A percentile compares a stretch with the other conserved stretches of the same genome.
Evolutionary conservation across 139 green algal genomes (phyloP).

Genomic region (Helicosporidium sp.): DNA sequence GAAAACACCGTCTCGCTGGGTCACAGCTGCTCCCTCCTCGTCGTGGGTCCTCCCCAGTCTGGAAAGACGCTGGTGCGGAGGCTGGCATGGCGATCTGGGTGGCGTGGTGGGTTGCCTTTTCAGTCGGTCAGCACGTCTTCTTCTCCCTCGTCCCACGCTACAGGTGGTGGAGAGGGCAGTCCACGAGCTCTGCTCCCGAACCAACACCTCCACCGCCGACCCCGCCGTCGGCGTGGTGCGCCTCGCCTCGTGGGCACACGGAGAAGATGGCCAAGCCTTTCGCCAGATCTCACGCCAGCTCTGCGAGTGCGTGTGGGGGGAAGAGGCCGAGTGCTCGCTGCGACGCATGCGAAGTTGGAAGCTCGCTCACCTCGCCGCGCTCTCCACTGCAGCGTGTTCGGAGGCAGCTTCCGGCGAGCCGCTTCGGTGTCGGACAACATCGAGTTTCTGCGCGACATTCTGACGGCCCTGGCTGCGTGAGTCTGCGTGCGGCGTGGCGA

Average conservation of each 20-base stretch:
- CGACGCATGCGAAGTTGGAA: no score
- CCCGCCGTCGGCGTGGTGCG: constrained; percentile 43
- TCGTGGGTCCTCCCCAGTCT: constrained; percentile 23
- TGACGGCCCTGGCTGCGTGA: no score
- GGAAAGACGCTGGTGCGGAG: constrained; percentile 31
- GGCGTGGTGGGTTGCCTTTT: constrained; percentile 4
- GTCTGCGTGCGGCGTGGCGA: no score
- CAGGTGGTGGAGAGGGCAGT: constrained; percentile 36
- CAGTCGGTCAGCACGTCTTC: neutral
- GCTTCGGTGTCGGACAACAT: constrained; percentile 58
- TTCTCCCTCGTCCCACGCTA: neutral
- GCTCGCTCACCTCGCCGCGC: neutral
- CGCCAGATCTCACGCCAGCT: constrained; percentile 50
- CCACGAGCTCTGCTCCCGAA: constrained; percentile 4
- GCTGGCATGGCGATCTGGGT: constrained; percentile 15
- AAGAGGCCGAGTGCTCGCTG: neutral
- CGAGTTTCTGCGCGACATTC: constrained; percentile 44
- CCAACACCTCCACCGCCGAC: constrained; percentile 16
- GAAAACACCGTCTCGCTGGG: constrained; percentile 7
- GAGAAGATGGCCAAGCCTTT: constrained; percentile 49
- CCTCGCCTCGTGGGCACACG: constrained; percentile 42
- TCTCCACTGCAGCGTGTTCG: constrained; percentile 9
- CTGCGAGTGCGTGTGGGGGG: constrained; percentile 25
- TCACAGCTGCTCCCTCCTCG: constrained; percentile 20
- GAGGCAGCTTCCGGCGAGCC: constrained; percentile 16